phyloP scores from a whole-genome alignment of 176 grass and related monocot species.

The Avena eriantha region DNA sequence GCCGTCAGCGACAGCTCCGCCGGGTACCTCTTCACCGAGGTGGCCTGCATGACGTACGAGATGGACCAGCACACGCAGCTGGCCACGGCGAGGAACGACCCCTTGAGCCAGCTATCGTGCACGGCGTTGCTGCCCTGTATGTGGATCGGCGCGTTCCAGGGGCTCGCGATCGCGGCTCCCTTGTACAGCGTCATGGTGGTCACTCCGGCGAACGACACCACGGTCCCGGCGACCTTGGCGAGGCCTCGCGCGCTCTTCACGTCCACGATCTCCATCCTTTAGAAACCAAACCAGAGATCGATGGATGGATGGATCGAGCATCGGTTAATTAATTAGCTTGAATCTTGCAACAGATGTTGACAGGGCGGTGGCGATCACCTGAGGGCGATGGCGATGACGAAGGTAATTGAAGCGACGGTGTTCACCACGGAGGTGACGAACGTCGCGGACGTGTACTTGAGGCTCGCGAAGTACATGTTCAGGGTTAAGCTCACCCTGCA shows the following conservation, averaged over 20 bases:
- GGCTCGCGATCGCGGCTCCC: constrained; percentile 51
- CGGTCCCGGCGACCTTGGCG: constrained; percentile 68
- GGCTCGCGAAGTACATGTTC: constrained; percentile 92
- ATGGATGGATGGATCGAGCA: too few relatives aligned
- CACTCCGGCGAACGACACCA: constrained; percentile 70
- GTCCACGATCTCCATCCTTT: constrained; percentile 69
- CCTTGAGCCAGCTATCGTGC: constrained; percentile 71
- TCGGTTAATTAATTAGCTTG: too few relatives aligned
- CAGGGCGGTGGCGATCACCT: neutral
- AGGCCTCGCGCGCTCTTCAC: constrained; percentile 58
- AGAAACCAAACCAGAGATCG: too few relatives aligned
- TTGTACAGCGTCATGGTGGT: constrained; percentile 96
- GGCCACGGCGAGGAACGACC: constrained; percentile 64
- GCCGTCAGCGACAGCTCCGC: constrained; percentile 81
- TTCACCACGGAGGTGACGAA: constrained; percentile 83
- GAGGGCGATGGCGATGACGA: constrained; percentile 79
- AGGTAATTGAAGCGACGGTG: constrained; percentile 76
- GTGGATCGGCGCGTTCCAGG: constrained; percentile 60
- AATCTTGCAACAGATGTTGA: too few relatives aligned
- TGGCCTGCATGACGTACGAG: constrained; percentile 85
- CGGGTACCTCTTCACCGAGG: constrained; percentile 83
- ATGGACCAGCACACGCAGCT: constrained; percentile 84
- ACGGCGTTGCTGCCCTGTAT: constrained; percentile 38
- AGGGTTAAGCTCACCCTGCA: constrained; percentile 86
- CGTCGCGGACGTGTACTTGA: constrained; percentile 85